Base-by-base conservation (phyloP, 768 basidiomycete genomes). In the Termitomyces eurrhizus region DNA sequence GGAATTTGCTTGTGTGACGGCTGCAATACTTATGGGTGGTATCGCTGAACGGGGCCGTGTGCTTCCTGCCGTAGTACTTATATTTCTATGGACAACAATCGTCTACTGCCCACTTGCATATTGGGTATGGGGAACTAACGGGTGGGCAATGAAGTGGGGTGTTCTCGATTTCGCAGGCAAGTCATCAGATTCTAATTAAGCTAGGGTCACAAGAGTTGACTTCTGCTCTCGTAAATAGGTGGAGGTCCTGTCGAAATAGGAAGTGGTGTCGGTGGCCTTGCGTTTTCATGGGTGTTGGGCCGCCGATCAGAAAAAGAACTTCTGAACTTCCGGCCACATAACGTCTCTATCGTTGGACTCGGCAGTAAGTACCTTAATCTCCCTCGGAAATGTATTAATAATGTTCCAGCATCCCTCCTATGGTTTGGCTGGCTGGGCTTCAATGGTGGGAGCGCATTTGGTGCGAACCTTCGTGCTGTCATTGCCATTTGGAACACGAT, bases 391-490 rank as follows among this genome's bases (percentile, higher is more conserved):
- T 41, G 14, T 16, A n/a, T 21, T 18, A 39, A 61, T 37, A 55
- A 41, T 7, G 33, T 24, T 33, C 42, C 58, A 78, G 78, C 90
- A 9, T 89, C 87, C 66, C 82, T 94, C 64, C 85, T 93, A 57
- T 93, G 89, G 90, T 89, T 95, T 69, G 92, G 92, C 48, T 92
- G 87, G 86, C 74, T 88, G 59, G 91, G 89, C n/a, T 93, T 94
- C 80, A 95, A 95, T 74, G 93, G 90, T 52, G 93, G 93, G 29
- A 90, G 88, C 59, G 90, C 92, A 3, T 91, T 92, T 65, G 90
- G 90, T 33, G 92, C 92, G 39, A 95, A 95, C 74, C 78, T 95
- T 44, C 87, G 93, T 53, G 93, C 92, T 3, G 80, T 93, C 59
- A 84, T 88, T 70, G 92, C 93, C 18, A 82, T 89, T 58, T 90